Conservation (phyloP, 2,329 filamentous ascomycete genomes). For the Thielaviopsis ethacetica region DNA sequence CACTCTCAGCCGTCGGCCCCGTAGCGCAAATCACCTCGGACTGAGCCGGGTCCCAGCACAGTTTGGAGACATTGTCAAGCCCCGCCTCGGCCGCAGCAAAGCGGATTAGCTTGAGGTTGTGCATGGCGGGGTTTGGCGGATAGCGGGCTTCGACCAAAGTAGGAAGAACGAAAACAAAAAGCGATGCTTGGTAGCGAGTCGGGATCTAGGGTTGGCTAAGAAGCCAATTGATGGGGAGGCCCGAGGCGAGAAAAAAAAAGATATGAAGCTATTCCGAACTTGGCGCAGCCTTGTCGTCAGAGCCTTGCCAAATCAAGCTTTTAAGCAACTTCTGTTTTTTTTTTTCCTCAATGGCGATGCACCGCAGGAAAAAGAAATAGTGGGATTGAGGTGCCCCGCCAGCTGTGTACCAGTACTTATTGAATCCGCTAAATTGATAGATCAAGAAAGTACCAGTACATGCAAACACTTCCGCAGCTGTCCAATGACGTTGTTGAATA, state of each 20-base stretch:
- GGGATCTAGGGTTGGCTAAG: not conserved
- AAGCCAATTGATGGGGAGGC: not conserved
- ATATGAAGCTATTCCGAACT: not conserved
- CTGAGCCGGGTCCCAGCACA: slow-evolving; percentile 69
- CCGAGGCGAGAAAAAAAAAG: not conserved
- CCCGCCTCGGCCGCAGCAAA: slow-evolving; percentile 46
- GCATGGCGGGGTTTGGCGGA: slow-evolving; percentile 39
- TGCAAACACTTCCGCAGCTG: slow-evolving; percentile 2
- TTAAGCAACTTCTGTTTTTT: not conserved
- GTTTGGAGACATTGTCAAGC: slow-evolving; percentile 46
- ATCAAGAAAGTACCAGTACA: not conserved
- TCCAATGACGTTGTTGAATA: slow-evolving; percentile 2
- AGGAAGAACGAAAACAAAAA: not conserved
- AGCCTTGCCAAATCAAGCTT: not conserved
- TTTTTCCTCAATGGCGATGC: not conserved
- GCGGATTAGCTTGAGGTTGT: slow-evolving; percentile 69
- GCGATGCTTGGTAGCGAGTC: not conserved
- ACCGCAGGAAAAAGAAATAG: not conserved
- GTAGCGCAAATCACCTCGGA: slow-evolving; percentile 70
- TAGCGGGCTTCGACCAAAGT: not conserved
- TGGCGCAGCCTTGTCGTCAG: not conserved
- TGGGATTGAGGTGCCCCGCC: not conserved
- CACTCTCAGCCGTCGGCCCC: slow-evolving; percentile 56
- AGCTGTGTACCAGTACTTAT: not conserved
- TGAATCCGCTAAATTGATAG: not conserved